Base-by-base conservation (phyloP, 495 filamentous ascomycete species). In the Podospora tetraspora region DNA sequence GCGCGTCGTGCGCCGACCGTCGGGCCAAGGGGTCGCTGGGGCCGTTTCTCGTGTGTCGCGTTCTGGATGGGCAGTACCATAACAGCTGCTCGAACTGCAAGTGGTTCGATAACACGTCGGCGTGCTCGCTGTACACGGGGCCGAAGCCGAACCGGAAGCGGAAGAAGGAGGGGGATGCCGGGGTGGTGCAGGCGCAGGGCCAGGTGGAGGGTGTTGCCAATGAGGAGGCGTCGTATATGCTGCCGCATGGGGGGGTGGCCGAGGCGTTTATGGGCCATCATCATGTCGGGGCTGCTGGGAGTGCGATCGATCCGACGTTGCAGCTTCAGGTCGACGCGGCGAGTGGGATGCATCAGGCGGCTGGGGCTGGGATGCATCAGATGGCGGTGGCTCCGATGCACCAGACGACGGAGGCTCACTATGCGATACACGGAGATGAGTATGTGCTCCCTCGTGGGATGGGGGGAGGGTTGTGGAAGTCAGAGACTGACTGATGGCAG, bases 31-130 rank as follows among this genome's bases (percentile, higher is more conserved):
- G 73, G 34, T 70, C 76, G 25, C 68, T 78, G 19, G 76, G 76
- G 1, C 76, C 76, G 1, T 78, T 78, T 22, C 56, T 75, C 29
- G 68, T 61, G 24, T 78, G 76, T 57, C 73, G 76, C 1, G 57
- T 71, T 12, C 57, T 78, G 16, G 69, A 69, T 4, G 76, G 73
- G 5, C 70, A 59, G 3, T 78, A 72, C 24, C 75, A 77, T 43
- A 75, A 75, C 67, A 77, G 76, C 65, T 78, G 76, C 63, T 78
- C 76, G 16, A 78, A 78, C 68, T 78, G 76, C 73, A 78, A 78
- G 69, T 78, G 76, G 76, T 78, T 78, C 52, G 76, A 78, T 69
- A 77, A 77, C 62, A 77, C 76, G 0, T 72, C 73, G 6, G 63
- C 57, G 10, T 78, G 76, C 66, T 78, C 76, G 23, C 63, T 78